Evolutionary conservation across 2,329 filamentous ascomycete species (phyloP).

Genomic region (Raffaelea arxii): DNA sequence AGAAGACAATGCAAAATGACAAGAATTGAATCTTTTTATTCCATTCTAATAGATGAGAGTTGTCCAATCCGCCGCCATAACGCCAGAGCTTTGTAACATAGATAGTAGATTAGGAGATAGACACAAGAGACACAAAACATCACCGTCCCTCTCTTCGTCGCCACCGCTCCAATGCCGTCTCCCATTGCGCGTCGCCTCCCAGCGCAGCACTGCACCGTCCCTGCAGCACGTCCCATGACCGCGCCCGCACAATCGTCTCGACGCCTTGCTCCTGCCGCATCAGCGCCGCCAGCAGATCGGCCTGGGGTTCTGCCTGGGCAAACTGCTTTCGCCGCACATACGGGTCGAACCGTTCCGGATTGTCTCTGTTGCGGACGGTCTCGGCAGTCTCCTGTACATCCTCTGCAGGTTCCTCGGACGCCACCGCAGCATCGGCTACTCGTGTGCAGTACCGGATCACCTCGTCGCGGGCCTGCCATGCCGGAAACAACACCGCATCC

Average conservation of each 20-base stretch:
- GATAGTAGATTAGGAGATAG: no score
- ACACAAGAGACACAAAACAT: no score
- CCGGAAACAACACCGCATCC: slow-evolving; percentile 69
- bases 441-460: slow-evolving; percentile 82
- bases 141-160: not conserved
- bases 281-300: slow-evolving; percentile 65
- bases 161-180: slow-evolving; percentile 57
- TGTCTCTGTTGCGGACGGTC: no score
- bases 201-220: slow-evolving; percentile 57
- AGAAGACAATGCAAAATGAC: no score
- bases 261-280: slow-evolving; percentile 67
- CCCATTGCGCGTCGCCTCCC: slow-evolving; percentile 47
- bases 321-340: slow-evolving; percentile 75
- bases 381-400: slow-evolving; percentile 48
- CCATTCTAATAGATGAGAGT: no score
- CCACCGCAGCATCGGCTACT: slow-evolving; percentile 46
- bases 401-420: not conserved
- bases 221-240: slow-evolving; percentile 71
- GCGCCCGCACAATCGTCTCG: slow-evolving; percentile 67
- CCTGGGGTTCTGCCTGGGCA: slow-evolving; percentile 69
- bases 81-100: no score
- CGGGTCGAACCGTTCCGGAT: slow-evolving; percentile 86
- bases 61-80: not conserved
- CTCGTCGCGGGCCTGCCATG: slow-evolving; percentile 75
- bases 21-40: no score